phyloP scores from a whole-genome alignment of 495 filamentous ascomycete genomes.

The Opeltia flavorubescens region DNA sequence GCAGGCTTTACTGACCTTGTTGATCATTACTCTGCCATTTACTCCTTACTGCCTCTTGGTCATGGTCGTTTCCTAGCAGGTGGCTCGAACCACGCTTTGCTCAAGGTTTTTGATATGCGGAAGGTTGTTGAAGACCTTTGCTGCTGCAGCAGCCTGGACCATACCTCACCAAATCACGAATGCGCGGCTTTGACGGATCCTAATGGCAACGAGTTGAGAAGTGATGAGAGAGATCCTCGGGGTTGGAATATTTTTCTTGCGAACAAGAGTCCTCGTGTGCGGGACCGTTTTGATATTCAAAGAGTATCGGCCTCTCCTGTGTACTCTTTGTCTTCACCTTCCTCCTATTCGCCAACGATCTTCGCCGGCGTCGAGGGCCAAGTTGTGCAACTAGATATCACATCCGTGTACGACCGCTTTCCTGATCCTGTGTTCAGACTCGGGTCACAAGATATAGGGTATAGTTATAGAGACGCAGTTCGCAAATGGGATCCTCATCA shows the following conservation, averaged over 20 bases:
- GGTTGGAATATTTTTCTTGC: conserved; percentile 14
- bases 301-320: conserved; percentile 27
- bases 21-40: conserved; percentile 39
- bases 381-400: conserved; percentile 39
- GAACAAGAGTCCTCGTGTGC: background rate
- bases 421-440: conserved; percentile 10
- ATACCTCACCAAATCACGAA: conserved; percentile 2
- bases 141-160: conserved; percentile 1
- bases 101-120: conserved; percentile 55
- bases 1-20: conserved; percentile 39
- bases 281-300: conserved; percentile 3
- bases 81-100: conserved; percentile 36
- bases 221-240: background rate
- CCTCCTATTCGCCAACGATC: conserved; percentile 37
- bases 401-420: conserved; percentile 19
- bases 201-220: background rate
- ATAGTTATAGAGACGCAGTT: background rate
- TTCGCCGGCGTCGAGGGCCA: conserved; percentile 42
- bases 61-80: conserved; percentile 44
- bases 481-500: conserved; percentile 8
- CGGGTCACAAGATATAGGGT: background rate
- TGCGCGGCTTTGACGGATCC: background rate
- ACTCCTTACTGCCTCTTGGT: conserved; percentile 42
- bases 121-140: conserved; percentile 28
- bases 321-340: conserved; percentile 45